Conservation (phyloP, 1,139 yeast genomes). For the Yamadazyma songkhlaensis region DNA sequence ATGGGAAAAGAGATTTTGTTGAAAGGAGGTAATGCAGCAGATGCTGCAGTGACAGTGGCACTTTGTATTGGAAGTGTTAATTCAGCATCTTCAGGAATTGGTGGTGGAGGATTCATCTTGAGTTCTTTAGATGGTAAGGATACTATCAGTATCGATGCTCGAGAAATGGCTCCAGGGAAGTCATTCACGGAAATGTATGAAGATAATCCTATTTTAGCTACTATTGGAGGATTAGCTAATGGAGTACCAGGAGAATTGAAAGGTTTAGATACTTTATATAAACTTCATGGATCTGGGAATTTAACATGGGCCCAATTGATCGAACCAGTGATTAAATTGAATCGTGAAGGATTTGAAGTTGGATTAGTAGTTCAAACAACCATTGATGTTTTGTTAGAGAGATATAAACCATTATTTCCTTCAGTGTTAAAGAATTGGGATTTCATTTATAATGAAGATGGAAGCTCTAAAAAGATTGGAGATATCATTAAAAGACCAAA, state of each 20-base stretch:
- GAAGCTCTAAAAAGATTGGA: slow-evolving; percentile 44
- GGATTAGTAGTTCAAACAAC: slow-evolving; percentile 43
- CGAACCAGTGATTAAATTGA: slow-evolving; percentile 70
- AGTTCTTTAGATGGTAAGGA: slow-evolving; percentile 43
- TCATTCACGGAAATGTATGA: slow-evolving; percentile 69
- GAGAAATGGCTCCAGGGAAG: slow-evolving; percentile 78
- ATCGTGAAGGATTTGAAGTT: slow-evolving; percentile 65
- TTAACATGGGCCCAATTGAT: slow-evolving; percentile 72
- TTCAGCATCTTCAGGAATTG: slow-evolving; percentile 85
- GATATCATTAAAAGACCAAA: slow-evolving; percentile 58
- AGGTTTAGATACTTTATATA: slow-evolving; percentile 65
- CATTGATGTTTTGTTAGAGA: slow-evolving; percentile 19
- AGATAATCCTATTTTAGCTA: slow-evolving; percentile 42
- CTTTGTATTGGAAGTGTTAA: slow-evolving; percentile 84
- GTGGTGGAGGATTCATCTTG: slow-evolving; percentile 85
- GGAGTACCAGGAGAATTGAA: slow-evolving; percentile 89
- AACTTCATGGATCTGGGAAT: slow-evolving; percentile 65
- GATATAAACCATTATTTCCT: slow-evolving; percentile 30
- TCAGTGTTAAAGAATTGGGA: slow-evolving; percentile 47
- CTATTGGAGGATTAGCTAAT: slow-evolving; percentile 79
- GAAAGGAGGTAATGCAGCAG: slow-evolving; percentile 80
- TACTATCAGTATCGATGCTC: slow-evolving; percentile 71
- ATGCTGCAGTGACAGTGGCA: slow-evolving; percentile 87
- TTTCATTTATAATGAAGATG: slow-evolving; percentile 41
- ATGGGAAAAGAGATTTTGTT: slow-evolving; percentile 62